phyloP scores from a whole-genome alignment of 2,329 filamentous ascomycete genomes.

The Epichloe gansuensis region DNA sequence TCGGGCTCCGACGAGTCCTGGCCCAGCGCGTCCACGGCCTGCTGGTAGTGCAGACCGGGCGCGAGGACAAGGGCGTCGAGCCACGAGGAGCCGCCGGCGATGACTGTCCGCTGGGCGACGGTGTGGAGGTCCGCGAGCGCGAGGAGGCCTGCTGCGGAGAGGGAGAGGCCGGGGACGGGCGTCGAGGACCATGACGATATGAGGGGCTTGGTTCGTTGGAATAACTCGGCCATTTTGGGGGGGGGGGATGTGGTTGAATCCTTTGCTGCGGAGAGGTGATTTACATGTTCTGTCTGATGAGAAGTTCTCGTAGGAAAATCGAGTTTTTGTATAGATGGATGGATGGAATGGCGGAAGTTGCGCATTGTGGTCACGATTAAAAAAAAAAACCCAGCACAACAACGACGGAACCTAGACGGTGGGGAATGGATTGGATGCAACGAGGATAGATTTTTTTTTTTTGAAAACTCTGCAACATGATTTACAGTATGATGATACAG shows the following conservation, averaged over 20 bases:
- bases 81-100: constrained; percentile 43
- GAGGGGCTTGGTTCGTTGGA: constrained; percentile 11
- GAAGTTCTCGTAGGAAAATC: background rate
- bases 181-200: constrained; percentile 30
- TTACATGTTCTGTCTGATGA: background rate
- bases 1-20: constrained; percentile 23
- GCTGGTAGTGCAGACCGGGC: constrained; percentile 48
- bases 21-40: constrained; percentile 38
- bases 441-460: too few relatives aligned
- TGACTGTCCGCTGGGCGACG: constrained; percentile 40
- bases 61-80: constrained; percentile 44
- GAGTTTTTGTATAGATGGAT: too few relatives aligned
- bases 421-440: too few relatives aligned
- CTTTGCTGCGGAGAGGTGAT: background rate
- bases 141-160: constrained; percentile 41
- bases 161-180: constrained; percentile 31
- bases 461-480: too few relatives aligned
- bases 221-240: background rate
- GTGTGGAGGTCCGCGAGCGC: constrained; percentile 46
- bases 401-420: too few relatives aligned
- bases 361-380: background rate
- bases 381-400: too few relatives aligned
- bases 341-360: background rate
- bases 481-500: too few relatives aligned
- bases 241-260: background rate